Conservation (phyloP, 306 rosid species). For the Castanea mollissima region DNA sequence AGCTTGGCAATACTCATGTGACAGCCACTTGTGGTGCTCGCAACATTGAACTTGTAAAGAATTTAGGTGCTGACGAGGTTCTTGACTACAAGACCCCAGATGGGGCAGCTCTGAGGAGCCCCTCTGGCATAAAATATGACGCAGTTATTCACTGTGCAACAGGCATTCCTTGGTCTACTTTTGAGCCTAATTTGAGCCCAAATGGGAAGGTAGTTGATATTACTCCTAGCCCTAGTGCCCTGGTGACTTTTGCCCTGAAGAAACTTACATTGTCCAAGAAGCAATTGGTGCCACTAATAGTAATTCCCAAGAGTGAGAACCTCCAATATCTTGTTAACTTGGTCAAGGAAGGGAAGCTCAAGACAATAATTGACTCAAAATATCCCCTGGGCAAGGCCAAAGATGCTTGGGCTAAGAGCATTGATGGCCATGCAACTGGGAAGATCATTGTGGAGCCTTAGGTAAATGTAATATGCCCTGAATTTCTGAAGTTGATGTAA, state of each 20-base stretch:
- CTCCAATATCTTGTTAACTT: slow-evolving; percentile 59
- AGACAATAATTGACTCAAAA: slow-evolving; percentile 61
- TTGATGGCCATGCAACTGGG: slow-evolving; percentile 87
- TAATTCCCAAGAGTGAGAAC: slow-evolving; percentile 40
- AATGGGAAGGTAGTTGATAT: slow-evolving; percentile 69
- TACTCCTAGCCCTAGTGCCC: slow-evolving; percentile 36
- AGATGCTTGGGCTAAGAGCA: slow-evolving; percentile 71
- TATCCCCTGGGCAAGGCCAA: slow-evolving; percentile 55
- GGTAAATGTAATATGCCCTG: background rate
- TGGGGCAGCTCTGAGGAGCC: slow-evolving; percentile 67
- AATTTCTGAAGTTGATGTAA: background rate
- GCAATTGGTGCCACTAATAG: slow-evolving; percentile 54
- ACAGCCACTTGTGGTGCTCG: slow-evolving; percentile 88
- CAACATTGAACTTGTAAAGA: slow-evolving; percentile 58
- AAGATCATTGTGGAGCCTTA: slow-evolving; percentile 67
- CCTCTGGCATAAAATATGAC: slow-evolving; percentile 68
- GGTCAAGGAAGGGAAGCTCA: slow-evolving; percentile 71
- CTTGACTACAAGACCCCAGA: slow-evolving; percentile 74
- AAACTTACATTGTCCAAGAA: slow-evolving; percentile 69
- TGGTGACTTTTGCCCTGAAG: slow-evolving; percentile 41
- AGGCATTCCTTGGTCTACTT: slow-evolving; percentile 63
- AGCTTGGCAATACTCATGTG: slow-evolving; percentile 76
- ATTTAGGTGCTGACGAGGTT: slow-evolving; percentile 80
- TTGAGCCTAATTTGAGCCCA: slow-evolving; percentile 59
- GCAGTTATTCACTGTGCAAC: slow-evolving; percentile 58